Evolutionary conservation across 2,329 filamentous ascomycete genomes (phyloP), one percentile per base, ranked within the genome.

Genomic region (Penicillium sp.): DNA sequence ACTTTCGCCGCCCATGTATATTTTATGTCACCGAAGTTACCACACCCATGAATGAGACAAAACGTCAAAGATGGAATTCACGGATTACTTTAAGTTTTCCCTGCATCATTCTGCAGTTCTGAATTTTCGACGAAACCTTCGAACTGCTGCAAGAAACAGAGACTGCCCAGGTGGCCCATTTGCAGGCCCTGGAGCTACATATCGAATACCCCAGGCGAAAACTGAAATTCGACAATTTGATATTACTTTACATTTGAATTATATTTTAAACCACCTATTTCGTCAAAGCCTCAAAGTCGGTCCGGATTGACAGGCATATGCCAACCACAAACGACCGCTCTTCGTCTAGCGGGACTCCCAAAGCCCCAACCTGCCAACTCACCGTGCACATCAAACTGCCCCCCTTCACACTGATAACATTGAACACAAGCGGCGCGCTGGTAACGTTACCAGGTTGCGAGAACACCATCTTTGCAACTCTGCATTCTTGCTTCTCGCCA

Each of bases 281-380:
- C 0, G 9, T 14, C 36, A 58, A 31, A 2, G 51, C 21, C 38
- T 54, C 47, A 22, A 60, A 58, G 9, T 58, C 56, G 4, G 45
- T 38, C 14, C 27, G 57, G 42, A 60, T 55, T 1, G 57, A 60
- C 7, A 50, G 38, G 40, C 54, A 59, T 45, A 64, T 55, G 3
- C 14, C 32, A 41, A 62, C 56, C 32, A 64, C 58, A 5, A 64
- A 43, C 4, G 48, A 1, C 27, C 16, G 10, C 48, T 53, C 54
- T 21, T 70, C 65, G 32, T 72, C 72, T 14, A 70, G 62, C 5
- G 64, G 46, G 1, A 78, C 48, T 5, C 67, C 76, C 50, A 80
- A 61, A 41, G 74, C 74, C 0, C 77, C 77, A 18, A 57, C 55
- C 57, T 76, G 73, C 79, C 79, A 81, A 6, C 70, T 76, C 11